These are phyloP conservation scores for Arthroderma uncinatum DNA, from an alignment of 2,329 filamentous ascomycete species.

Conservation along the genomic window DNA sequence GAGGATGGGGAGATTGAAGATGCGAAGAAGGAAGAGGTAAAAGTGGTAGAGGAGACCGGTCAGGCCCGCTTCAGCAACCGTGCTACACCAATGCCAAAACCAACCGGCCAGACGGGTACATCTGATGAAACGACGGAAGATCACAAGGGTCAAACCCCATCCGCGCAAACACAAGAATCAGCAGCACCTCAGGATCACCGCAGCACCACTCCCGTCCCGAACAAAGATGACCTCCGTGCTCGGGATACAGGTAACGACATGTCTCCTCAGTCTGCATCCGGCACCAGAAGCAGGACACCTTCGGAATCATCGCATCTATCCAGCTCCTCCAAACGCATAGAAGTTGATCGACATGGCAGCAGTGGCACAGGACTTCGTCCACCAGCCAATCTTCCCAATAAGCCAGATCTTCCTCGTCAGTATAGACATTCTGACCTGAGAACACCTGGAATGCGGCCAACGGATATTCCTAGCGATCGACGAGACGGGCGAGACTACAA, in stretches of 20 bases:
- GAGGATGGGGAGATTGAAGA: slow-evolving; percentile 39
- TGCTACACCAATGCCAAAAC: neutral
- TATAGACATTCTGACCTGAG: slow-evolving; percentile 25
- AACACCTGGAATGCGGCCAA: slow-evolving; percentile 28
- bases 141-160: neutral
- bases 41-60: neutral
- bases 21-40: slow-evolving; percentile 30
- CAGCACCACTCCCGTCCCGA: neutral
- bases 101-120: neutral
- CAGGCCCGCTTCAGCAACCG: neutral
- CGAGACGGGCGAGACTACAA: slow-evolving; percentile 26
- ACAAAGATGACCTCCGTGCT: slow-evolving; percentile 2
- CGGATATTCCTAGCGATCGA: slow-evolving; percentile 30
- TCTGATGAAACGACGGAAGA: neutral
- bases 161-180: neutral
- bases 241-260: slow-evolving; percentile 1
- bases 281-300: slow-evolving; percentile 10
- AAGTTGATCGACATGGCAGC: slow-evolving; percentile 24
- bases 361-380: slow-evolving; percentile 21
- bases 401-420: slow-evolving; percentile 24
- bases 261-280: neutral
- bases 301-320: slow-evolving; percentile 22
- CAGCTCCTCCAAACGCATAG: slow-evolving; percentile 30
- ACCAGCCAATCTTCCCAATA: slow-evolving; percentile 28
- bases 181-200: neutral